Percentiles rank a stretch among this genome's conserved stretches.
These are phyloP conservation scores for Aspergillus fumigatus DNA, from an alignment of 2,329 filamentous ascomycete genomes.

Conservation along the genomic window DNA sequence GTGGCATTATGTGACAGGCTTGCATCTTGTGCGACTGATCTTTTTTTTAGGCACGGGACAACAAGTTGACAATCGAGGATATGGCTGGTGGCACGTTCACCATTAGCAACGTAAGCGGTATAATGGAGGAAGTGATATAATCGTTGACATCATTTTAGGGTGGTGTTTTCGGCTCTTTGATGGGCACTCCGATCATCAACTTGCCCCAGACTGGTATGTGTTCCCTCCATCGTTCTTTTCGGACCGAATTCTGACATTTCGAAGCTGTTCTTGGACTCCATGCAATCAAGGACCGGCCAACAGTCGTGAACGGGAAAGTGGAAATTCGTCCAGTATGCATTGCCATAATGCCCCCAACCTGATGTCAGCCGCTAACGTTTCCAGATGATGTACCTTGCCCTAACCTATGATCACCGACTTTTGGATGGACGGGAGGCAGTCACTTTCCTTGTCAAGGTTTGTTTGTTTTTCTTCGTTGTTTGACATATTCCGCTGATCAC, in stretches of 20 bases:
- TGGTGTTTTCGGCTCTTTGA: constrained; percentile 92
- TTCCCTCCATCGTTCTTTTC: neutral
- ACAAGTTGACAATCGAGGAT: constrained; percentile 96
- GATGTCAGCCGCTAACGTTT: constrained; percentile 9
- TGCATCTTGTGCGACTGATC: constrained; percentile 1
- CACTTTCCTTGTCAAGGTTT: constrained; percentile 83
- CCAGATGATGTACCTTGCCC: constrained; percentile 94
- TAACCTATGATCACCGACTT: constrained; percentile 96
- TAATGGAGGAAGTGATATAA: neutral
- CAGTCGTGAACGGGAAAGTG: constrained; percentile 87
- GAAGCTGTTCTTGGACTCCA: constrained; percentile 80
- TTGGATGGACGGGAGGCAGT: constrained; percentile 93
- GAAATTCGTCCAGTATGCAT: constrained; percentile 71
- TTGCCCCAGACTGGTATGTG: constrained; percentile 71
- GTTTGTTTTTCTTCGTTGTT: constrained; percentile 5
- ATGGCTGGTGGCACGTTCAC: constrained; percentile 99
- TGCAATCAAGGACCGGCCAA: constrained; percentile 90
- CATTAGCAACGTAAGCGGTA: constrained; percentile 71
- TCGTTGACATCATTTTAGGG: constrained; percentile 42
- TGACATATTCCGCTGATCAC: constrained; percentile 4
- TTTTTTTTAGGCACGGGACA: constrained; percentile 69
- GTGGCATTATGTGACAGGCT: constrained; percentile 2
- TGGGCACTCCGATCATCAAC: constrained; percentile 99
- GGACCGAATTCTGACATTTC: constrained; percentile 16
- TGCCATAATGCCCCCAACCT: neutral